Evolutionary conservation across 192 early-diverging fungal species (phyloP).

Genomic region (Umbelopsis ramanniana): DNA sequence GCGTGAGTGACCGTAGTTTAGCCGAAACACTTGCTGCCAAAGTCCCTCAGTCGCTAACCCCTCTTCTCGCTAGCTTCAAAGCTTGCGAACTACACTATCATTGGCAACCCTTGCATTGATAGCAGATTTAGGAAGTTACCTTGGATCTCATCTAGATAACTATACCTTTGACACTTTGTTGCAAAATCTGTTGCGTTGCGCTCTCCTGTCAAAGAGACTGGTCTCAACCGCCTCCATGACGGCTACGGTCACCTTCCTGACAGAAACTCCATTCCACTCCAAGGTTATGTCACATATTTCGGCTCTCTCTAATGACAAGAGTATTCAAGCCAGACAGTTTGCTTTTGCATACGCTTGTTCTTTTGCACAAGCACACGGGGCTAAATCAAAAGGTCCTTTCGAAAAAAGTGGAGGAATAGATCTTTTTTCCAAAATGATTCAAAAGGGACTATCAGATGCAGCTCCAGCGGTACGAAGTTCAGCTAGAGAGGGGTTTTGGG

Average conservation of each 20-base stretch:
- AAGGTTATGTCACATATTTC: slow-evolving; percentile 35
- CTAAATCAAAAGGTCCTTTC: slow-evolving; percentile 26
- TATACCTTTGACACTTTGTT: slow-evolving; percentile 45
- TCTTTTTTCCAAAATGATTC: slow-evolving; percentile 37
- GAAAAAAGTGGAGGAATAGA: slow-evolving; percentile 42
- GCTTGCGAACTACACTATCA: slow-evolving; percentile 45
- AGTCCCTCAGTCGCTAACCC: neutral
- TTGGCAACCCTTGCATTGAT: slow-evolving; percentile 36
- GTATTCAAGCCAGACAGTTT: slow-evolving; percentile 38
- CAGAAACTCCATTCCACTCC: slow-evolving; percentile 39
- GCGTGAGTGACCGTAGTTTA: slow-evolving; percentile 19
- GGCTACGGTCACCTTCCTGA: slow-evolving; percentile 30
- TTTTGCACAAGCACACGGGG: slow-evolving; percentile 35
- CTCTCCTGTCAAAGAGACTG: slow-evolving; percentile 41
- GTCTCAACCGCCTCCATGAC: slow-evolving; percentile 28
- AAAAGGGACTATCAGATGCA: slow-evolving; percentile 49
- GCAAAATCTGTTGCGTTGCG: slow-evolving; percentile 32
- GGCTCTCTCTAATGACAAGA: slow-evolving; percentile 46
- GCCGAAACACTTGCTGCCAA: neutral
- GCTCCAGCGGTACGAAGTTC: slow-evolving; percentile 41
- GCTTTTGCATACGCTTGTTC: slow-evolving; percentile 30
- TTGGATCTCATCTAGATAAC: slow-evolving; percentile 30
- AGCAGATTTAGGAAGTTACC: slow-evolving; percentile 37
- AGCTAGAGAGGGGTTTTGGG: slow-evolving; percentile 45
- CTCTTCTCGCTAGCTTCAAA: slow-evolving; percentile 31